Conservation (phyloP, 352 stramenopile genomes). For the Phytophthora aleatoria region DNA sequence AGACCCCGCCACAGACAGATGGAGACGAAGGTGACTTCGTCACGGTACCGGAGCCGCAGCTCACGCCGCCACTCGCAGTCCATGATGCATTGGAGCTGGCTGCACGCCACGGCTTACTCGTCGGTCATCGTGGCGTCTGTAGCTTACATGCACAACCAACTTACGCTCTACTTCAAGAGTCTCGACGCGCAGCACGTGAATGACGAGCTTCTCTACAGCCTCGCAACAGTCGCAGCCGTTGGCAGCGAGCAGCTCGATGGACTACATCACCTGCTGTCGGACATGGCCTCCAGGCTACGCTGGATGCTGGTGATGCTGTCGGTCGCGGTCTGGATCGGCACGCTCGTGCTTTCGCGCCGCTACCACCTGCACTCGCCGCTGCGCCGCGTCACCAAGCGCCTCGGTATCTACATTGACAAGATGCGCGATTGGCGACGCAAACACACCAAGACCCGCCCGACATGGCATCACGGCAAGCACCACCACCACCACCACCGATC, state of each 20-base stretch:
- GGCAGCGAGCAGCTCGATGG: constrained; percentile 41
- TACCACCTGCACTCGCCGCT: constrained; percentile 59
- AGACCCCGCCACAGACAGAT: constrained; percentile 4
- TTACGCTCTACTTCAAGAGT: constrained; percentile 50
- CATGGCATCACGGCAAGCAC: constrained; percentile 15
- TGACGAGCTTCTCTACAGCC: constrained; percentile 42
- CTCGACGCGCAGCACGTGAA: constrained; percentile 39
- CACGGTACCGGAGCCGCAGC: constrained; percentile 9
- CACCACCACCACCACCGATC: constrained; percentile 11
- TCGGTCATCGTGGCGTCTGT: constrained; percentile 67
- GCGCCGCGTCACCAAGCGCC: constrained; percentile 32
- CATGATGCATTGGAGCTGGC: constrained; percentile 69
- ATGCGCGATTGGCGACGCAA: constrained; percentile 26
- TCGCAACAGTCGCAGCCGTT: constrained; percentile 30
- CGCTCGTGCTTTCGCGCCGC: constrained; percentile 49
- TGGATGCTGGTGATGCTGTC: constrained; percentile 50
- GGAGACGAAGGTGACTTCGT: constrained; percentile 22
- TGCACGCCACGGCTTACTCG: constrained; percentile 72
- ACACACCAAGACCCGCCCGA: constrained; percentile 9
- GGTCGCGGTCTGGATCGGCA: constrained; percentile 49
- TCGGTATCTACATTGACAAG: constrained; percentile 28
- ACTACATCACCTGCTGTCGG: constrained; percentile 34
- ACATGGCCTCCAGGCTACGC: constrained; percentile 43
- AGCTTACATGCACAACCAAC: constrained; percentile 70
- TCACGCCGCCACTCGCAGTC: constrained; percentile 31